These are phyloP conservation scores for Tilletia indica DNA, from an alignment of 1,284 basidiomycete genomes.

Conservation along the genomic window DNA sequence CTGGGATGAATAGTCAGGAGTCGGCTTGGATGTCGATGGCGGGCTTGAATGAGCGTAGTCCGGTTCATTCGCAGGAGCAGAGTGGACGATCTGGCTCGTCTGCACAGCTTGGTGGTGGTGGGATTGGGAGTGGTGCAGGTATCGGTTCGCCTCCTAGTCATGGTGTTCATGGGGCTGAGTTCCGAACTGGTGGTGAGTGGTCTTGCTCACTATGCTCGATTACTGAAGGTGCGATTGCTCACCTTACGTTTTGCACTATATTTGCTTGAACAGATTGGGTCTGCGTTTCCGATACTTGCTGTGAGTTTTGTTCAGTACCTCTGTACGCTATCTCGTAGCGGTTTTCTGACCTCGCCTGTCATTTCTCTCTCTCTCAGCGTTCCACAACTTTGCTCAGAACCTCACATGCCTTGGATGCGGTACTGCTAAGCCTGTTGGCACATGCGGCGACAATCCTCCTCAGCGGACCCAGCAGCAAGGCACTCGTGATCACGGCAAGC, in stretches of 20 bases:
- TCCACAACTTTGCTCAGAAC: constrained; percentile 10
- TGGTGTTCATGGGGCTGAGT: not conserved
- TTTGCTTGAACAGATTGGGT: not conserved
- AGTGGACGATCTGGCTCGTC: no score
- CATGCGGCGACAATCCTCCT: not conserved
- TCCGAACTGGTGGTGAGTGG: constrained; percentile 1
- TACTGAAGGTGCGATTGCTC: not conserved
- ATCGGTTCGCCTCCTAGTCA: not conserved
- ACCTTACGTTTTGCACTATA: not conserved
- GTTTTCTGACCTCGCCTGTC: not conserved
- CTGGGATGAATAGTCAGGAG: no score
- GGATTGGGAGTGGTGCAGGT: not conserved
- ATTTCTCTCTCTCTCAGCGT: not conserved
- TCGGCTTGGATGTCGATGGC: no score
- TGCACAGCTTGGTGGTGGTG: no score
- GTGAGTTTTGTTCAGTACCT: not conserved
- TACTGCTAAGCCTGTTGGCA: not conserved
- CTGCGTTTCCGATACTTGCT: not conserved
- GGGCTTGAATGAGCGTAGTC: no score
- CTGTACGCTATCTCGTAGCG: not conserved
- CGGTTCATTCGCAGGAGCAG: no score
- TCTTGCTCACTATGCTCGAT: not conserved
- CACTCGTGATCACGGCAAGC: not conserved
- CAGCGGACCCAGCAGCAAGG: no score
- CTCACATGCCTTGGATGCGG: not conserved